Percentiles rank a stretch among this genome's conserved stretches.
phyloP scores from a whole-genome alignment of 192 early-diverging fungal genomes.

The Powellomyces hirtus region DNA sequence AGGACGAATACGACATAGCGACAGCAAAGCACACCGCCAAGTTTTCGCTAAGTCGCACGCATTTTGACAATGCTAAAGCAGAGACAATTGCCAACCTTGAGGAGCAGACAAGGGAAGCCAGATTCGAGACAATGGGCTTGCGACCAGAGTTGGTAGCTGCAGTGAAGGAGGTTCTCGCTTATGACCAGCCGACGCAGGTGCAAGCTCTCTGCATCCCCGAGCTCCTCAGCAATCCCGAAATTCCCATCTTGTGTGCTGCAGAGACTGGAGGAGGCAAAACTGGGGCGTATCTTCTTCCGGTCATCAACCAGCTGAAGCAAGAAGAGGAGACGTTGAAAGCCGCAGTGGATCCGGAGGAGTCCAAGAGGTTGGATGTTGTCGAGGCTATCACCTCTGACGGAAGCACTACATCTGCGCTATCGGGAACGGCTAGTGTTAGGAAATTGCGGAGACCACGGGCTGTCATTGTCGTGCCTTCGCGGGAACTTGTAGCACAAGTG shows the following conservation, averaged over 20 bases:
- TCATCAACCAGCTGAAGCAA: slow-evolving; percentile 74
- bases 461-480: slow-evolving; percentile 82
- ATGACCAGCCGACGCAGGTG: slow-evolving; percentile 71
- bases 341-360: slow-evolving; percentile 19
- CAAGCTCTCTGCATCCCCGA: slow-evolving; percentile 82
- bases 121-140: slow-evolving; percentile 68
- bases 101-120: not conserved
- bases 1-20: not conserved
- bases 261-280: slow-evolving; percentile 95
- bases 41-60: slow-evolving; percentile 6
- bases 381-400: slow-evolving; percentile 15
- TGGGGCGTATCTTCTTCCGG: slow-evolving; percentile 78
- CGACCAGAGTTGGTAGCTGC: slow-evolving; percentile 53
- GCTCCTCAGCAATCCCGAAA: slow-evolving; percentile 39
- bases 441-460: slow-evolving; percentile 76
- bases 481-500: slow-evolving; percentile 83
- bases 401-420: not conserved
- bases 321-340: slow-evolving; percentile 28
- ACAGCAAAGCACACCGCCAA: slow-evolving; percentile 14
- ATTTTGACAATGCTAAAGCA: not conserved
- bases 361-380: not conserved
- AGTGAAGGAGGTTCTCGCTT: slow-evolving; percentile 29
- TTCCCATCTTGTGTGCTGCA: slow-evolving; percentile 67
- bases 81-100: slow-evolving; percentile 9
- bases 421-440: slow-evolving; percentile 44